Evolutionary conservation across 148 eudicot genomes (phyloP), one percentile per base, ranked within the genome.

Genomic region (Salicornia ramosissima): DNA sequence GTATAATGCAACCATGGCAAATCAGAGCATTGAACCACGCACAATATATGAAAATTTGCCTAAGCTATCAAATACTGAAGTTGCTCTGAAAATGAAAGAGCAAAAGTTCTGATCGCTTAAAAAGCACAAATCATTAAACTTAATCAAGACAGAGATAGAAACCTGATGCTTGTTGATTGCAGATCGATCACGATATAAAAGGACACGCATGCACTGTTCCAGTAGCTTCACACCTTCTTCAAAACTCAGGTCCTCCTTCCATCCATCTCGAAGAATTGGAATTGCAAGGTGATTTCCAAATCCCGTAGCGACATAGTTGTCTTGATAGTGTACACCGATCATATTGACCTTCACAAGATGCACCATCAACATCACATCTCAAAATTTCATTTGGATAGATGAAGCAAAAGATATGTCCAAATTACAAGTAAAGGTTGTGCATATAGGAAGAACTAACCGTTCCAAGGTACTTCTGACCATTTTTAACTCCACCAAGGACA

Each of bases 131-230:
- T 26, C 11, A 71, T 63, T 18, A 73, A 80, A 64, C 4, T 10
- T 29, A 18, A 12, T 19, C 22, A 63, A 47, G 36, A 74, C 1
- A 61, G 26, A 53, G 64, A 46, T 2, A n/a, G 53, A 63, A n/a
- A 91, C 98, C 92, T 90, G 98, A 77, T 90, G 88, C 80, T 93
- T 93, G 87, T 93, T 93, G 76, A 93, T 83, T 30, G 97, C 97
- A 49, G 98, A 90, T 64, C 97, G 80, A 82, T 93, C 98, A 72
- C 98, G 92, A 52, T 93, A 93, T 26, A 93, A 78, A 59, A 93
- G 96, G 50, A 90, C 96, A 57, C 95, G 96, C 98, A 87, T 86
- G 86, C 98, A 93, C 78, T 93, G 87, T 81, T 90, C 98, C 66
- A 93, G 75, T 65, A 93, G 73, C 81, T 70, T 88, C 56, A 93